phyloP scores from a whole-genome alignment of 441 rosid species.

The Francoa sonchifolia region DNA sequence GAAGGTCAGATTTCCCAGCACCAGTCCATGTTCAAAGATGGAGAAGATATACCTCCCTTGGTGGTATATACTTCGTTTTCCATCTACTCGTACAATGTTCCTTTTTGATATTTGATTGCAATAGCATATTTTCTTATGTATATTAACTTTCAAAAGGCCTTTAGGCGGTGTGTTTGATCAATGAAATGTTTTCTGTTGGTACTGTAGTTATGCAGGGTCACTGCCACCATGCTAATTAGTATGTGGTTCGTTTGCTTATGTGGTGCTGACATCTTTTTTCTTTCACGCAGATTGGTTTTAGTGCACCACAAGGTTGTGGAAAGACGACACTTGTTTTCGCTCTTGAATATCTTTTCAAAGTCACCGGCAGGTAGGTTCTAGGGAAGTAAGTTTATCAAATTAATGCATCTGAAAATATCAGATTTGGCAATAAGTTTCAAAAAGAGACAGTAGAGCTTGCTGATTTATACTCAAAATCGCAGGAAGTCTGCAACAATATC shows the following conservation, averaged over 20 bases:
- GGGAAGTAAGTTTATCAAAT: not conserved
- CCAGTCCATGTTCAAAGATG: constrained; percentile 31
- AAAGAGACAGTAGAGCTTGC: constrained; percentile 1
- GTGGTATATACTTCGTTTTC: constrained; percentile 38
- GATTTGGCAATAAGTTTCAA: not conserved
- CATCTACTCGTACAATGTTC: constrained; percentile 6
- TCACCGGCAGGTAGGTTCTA: constrained; percentile 49
- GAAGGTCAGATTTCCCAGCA: constrained; percentile 65
- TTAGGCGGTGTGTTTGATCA: no score
- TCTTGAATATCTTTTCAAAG: constrained; percentile 66
- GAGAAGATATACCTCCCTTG: constrained; percentile 69
- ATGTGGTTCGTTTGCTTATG: constrained; percentile 6
- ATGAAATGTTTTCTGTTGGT: no score
- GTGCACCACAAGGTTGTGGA: constrained; percentile 98
- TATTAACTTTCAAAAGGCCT: no score
- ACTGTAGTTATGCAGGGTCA: not conserved
- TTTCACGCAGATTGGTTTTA: constrained; percentile 79
- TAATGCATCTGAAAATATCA: no score
- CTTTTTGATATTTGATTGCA: constrained; percentile 1
- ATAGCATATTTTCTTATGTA: no score
- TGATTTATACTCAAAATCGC: constrained; percentile 16
- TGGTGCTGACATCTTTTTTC: constrained; percentile 5
- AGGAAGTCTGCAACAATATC: constrained; percentile 83
- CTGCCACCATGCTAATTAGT: constrained; percentile 1
- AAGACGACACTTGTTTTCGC: constrained; percentile 96